Evolutionary conservation across 139 green algal genomes (phyloP), one percentile per base, ranked within the genome.

Genomic region (Tetradesmus lagerheimii): DNA sequence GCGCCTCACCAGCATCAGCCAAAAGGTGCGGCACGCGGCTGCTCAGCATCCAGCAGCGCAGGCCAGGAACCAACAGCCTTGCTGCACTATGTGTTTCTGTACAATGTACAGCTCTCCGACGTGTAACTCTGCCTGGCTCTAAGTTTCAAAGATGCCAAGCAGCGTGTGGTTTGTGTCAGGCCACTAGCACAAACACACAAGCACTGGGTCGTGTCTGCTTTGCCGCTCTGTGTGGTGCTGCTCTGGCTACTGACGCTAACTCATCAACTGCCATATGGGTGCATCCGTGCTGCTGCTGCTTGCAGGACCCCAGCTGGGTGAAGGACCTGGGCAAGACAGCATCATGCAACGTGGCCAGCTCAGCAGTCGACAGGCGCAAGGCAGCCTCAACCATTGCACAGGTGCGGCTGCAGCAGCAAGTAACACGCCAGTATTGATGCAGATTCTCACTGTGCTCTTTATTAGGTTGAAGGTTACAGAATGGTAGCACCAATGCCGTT

Each of bases 301-400:
- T 89, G 41, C 53, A 86, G 57, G 87, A 80, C 18, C 87, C 87
- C 16, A 76, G 34, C 16, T 87, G 78, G 87, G 20, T 29, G 18
- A 85, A 80, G 38, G 57, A 86, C 35, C 80, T 62, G 11, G 27
- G 20, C n/a, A 74, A 82, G 11, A 77, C 80, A 20, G 82, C 80
- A 31, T 80, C 88, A 2, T 77, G 80, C 88, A 91, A 91, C 31
- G 31, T 50, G 8, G 88, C 88, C 41, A 85, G 43, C 43, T 87
- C 88, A 67, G 88, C 88, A 38, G 64, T 91, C 80, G 88, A 91
- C 88, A 86, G 88, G 64, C 62, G 88, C 43, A 88, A 87, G 80
- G 41, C 39, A 16, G 88, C 80, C 31, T 37, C 31, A 29, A 80
- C 34, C 6, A 84, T 91, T 41, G 88, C 88, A 62, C 86, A 90